A percentile compares a stretch with the other conserved stretches of the same genome.
These are phyloP conservation scores for Anthostomella pinea DNA, from an alignment of 2,329 filamentous ascomycete genomes.

Conservation along the genomic window DNA sequence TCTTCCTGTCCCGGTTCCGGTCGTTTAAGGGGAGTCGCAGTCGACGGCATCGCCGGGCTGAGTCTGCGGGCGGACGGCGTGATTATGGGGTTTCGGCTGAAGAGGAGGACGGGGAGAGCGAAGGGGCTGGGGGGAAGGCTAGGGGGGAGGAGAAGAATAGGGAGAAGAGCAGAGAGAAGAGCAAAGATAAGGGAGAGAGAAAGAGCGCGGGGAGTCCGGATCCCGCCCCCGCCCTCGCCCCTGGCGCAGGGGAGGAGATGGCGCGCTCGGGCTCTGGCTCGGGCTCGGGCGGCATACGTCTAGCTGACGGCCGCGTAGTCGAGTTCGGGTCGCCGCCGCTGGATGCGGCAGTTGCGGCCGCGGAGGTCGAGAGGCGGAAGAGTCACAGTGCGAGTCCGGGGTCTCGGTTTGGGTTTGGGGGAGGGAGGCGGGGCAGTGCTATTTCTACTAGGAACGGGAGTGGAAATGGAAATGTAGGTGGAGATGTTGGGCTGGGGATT, in stretches of 20 bases:
- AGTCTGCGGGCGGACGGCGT: too few relatives aligned
- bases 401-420: conserved; percentile 11
- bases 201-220: neutral
- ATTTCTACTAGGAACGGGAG: conserved; percentile 10
- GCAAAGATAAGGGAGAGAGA: conserved; percentile 7
- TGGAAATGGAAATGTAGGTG: conserved; percentile 1
- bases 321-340: conserved; percentile 25
- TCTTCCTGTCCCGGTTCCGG: too few relatives aligned
- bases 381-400: too few relatives aligned
- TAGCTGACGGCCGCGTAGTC: conserved; percentile 26
- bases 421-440: conserved; percentile 6
- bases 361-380: conserved; percentile 5
- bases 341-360: conserved; percentile 5
- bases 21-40: too few relatives aligned
- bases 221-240: too few relatives aligned
- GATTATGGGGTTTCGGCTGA: neutral
- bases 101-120: neutral
- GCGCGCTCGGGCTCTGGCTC: conserved; percentile 20
- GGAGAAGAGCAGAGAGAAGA: neutral
- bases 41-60: too few relatives aligned
- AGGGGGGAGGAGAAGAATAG: neutral
- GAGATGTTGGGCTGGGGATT: neutral
- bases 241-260: conserved; percentile 23
- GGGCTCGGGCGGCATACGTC: conserved; percentile 23
- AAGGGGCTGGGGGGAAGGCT: neutral